phyloP scores from a whole-genome alignment of 1,139 yeast genomes.

The Saccharomyces hybrid region DNA sequence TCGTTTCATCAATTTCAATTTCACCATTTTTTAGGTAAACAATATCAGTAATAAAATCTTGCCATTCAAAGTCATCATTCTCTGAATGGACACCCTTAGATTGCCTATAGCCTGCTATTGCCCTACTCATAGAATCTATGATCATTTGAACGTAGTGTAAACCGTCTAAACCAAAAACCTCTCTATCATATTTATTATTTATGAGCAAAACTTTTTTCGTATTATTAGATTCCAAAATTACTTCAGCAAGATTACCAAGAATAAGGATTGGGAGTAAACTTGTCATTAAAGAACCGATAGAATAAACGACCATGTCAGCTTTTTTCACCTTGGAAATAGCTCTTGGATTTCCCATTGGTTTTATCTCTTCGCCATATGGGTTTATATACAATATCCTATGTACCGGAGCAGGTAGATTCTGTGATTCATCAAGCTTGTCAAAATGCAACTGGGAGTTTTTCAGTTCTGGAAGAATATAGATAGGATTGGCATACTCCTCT shows the following conservation, averaged over 20 bases:
- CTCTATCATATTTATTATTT: slow-evolving; percentile 71
- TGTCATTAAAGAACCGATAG: slow-evolving; percentile 85
- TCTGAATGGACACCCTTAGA: slow-evolving; percentile 5
- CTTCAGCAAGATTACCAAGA: slow-evolving; percentile 63
- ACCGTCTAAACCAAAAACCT: slow-evolving; percentile 62
- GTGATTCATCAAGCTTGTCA: slow-evolving; percentile 45
- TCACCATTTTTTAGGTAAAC: slow-evolving; percentile 43
- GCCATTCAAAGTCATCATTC: slow-evolving; percentile 28
- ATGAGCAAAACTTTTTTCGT: slow-evolving; percentile 50
- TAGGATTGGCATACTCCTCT: slow-evolving; percentile 54
- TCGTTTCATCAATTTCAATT: slow-evolving; percentile 40
- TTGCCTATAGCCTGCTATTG: slow-evolving; percentile 14
- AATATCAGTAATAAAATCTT: slow-evolving; percentile 48
- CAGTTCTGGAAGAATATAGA: slow-evolving; percentile 63
- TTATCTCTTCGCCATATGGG: slow-evolving; percentile 82
- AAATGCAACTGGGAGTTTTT: slow-evolving; percentile 68
- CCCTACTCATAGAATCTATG: slow-evolving; percentile 30
- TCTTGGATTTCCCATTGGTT: slow-evolving; percentile 65
- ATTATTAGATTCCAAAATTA: slow-evolving; percentile 32
- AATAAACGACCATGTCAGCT: slow-evolving; percentile 57
- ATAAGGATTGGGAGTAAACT: slow-evolving; percentile 73
- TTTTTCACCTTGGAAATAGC: slow-evolving; percentile 47
- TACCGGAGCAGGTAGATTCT: slow-evolving; percentile 70
- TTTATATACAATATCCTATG: slow-evolving; percentile 70
- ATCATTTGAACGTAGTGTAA: slow-evolving; percentile 49